A percentile compares a stretch with the other conserved stretches of the same genome.
phyloP scores from a whole-genome alignment of 331 rosid species.

The Malus hybrid region DNA sequence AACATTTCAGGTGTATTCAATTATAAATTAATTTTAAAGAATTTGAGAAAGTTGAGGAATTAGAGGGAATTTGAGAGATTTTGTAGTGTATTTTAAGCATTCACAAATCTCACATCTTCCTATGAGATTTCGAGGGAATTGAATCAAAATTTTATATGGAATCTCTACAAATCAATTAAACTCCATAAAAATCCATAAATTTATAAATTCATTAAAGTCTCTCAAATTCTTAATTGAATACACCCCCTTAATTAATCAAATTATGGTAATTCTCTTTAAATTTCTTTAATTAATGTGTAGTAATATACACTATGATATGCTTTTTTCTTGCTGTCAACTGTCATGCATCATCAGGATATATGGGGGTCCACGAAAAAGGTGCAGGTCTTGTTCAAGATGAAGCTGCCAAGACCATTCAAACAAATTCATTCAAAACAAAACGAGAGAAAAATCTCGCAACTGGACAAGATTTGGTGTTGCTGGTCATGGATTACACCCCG shows the following conservation, averaged over 20 bases:
- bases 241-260: background rate
- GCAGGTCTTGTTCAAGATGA: background rate
- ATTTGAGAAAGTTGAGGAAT: too few species aligned
- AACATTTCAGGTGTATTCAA: too few species aligned
- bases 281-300: background rate
- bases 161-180: too few species aligned
- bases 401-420: background rate
- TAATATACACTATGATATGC: background rate
- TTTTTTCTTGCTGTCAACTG: background rate
- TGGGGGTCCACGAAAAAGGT: background rate
- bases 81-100: too few species aligned
- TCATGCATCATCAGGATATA: background rate
- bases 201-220: too few species aligned
- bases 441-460: background rate
- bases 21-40: too few species aligned
- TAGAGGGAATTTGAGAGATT: too few species aligned
- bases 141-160: too few species aligned
- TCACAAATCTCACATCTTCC: too few species aligned
- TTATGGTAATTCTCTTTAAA: background rate
- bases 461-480: background rate
- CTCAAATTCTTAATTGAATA: too few species aligned
- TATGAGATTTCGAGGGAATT: too few species aligned
- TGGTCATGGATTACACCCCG: constrained; percentile 16
- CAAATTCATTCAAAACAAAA: background rate
- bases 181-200: too few species aligned